A percentile compares a stretch with the other conserved stretches of the same genome.
Evolutionary conservation across 2,329 filamentous ascomycete species (phyloP).

Genomic region (Pestalotiopsis sp.): DNA sequence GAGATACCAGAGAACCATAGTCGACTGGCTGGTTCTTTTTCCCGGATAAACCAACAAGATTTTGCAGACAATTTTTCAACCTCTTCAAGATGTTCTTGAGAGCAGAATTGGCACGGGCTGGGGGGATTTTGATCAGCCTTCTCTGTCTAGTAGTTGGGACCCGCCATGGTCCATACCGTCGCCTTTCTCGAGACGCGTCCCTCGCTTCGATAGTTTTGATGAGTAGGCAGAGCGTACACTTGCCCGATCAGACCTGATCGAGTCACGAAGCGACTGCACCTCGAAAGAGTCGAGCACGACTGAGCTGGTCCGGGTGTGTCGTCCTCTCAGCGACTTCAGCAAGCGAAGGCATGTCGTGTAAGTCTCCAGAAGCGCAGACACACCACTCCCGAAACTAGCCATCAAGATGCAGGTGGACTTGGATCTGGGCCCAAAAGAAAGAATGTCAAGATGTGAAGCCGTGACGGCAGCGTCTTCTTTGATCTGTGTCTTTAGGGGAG

Average conservation of each 20-base stretch:
- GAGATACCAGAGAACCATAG: conserved; percentile 47
- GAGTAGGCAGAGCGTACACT: conserved; percentile 46
- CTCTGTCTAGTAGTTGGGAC: background rate
- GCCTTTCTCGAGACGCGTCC: conserved; percentile 45
- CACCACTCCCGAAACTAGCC: conserved; percentile 41
- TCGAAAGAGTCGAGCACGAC: conserved; percentile 18
- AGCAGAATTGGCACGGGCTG: conserved; percentile 41
- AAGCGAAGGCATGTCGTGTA: conserved; percentile 49
- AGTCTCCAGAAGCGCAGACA: conserved; percentile 47
- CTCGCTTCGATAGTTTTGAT: conserved; percentile 41
- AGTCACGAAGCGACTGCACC: conserved; percentile 34
- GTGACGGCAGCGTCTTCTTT: too few relatives aligned
- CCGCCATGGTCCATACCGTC: conserved; percentile 42
- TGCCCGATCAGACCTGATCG: conserved; percentile 41
- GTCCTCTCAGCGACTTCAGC: conserved; percentile 37
- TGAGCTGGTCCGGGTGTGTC: background rate
- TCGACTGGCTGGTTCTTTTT: conserved; percentile 39
- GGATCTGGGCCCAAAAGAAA: background rate
- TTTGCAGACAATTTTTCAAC: conserved; percentile 44
- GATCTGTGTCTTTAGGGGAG: too few relatives aligned
- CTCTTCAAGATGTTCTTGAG: conserved; percentile 44
- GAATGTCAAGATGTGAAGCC: background rate
- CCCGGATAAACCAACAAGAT: conserved; percentile 38
- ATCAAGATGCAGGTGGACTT: background rate
- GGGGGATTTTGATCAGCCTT: background rate